Percentiles rank a stretch among this genome's conserved stretches.
phyloP scores from a whole-genome alignment of 306 rosid genomes.

The Sicyos baderoa region DNA sequence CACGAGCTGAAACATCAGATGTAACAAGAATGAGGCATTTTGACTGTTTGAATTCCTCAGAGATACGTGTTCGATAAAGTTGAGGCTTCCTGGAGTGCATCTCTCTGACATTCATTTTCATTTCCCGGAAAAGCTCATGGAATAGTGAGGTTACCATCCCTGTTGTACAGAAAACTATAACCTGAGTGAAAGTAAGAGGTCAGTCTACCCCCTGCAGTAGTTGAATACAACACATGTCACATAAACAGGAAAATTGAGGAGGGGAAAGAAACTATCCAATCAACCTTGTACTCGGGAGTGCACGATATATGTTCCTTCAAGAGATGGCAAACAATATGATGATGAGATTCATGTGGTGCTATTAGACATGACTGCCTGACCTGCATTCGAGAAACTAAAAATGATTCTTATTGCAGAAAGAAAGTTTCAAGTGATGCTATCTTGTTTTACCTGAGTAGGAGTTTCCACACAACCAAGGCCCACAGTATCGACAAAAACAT shows the following conservation, averaged over 20 bases:
- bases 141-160: conserved; percentile 79
- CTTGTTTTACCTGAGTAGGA: conserved; percentile 53
- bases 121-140: conserved; percentile 59
- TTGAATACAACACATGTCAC: conserved; percentile 5
- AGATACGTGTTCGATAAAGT: conserved; percentile 65
- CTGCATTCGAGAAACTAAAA: conserved; percentile 37
- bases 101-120: conserved; percentile 92
- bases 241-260: neutral
- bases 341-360: conserved; percentile 70
- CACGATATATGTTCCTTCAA: conserved; percentile 63
- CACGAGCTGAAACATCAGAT: conserved; percentile 86
- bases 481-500: conserved; percentile 70
- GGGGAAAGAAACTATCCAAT: conserved; percentile 1
- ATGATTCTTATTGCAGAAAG: conserved; percentile 1
- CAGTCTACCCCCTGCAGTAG: conserved; percentile 11
- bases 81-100: conserved; percentile 89
- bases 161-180: conserved; percentile 75
- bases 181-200: conserved; percentile 41
- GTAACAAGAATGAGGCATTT: conserved; percentile 69
- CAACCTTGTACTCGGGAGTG: conserved; percentile 76
- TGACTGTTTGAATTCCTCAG: conserved; percentile 80
- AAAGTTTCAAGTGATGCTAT: neutral
- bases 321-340: conserved; percentile 59
- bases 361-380: conserved; percentile 61
- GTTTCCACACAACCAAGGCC: conserved; percentile 78